These are phyloP conservation scores for Naganishia randhawae DNA, from an alignment of 768 basidiomycete genomes.

Conservation along the genomic window DNA sequence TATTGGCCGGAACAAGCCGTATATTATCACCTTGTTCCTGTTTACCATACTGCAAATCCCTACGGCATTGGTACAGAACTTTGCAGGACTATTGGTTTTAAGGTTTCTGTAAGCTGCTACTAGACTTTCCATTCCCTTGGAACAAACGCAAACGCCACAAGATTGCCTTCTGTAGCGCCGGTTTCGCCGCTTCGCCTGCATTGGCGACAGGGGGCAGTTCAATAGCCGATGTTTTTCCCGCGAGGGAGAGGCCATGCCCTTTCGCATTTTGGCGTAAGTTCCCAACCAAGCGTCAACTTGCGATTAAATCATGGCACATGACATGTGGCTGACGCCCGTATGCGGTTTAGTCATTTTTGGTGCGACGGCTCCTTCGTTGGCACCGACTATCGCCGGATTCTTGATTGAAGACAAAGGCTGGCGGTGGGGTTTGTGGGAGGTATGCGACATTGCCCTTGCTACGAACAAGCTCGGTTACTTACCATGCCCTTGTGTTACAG, in stretches of 20 bases:
- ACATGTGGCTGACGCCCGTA: not conserved
- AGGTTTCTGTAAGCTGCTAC: conserved; percentile 36
- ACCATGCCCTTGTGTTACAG: not conserved
- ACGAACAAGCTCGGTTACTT: not conserved
- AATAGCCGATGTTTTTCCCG: not conserved
- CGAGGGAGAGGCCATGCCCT: not conserved
- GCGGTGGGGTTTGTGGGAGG: conserved; percentile 50
- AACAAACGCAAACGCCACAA: no score
- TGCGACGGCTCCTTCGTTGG: conserved; percentile 44
- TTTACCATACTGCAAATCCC: conserved; percentile 51
- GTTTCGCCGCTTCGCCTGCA: conserved; percentile 49
- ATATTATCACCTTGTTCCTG: conserved; percentile 48
- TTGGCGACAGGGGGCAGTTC: conserved; percentile 48
- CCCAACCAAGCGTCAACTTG: not conserved
- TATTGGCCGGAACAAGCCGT: conserved; percentile 49
- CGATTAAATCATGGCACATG: not conserved
- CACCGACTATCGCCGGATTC: conserved; percentile 46
- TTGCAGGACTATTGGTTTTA: conserved; percentile 44
- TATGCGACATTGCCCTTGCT: conserved; percentile 45
- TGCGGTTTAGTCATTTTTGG: conserved; percentile 29
- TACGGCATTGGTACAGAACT: conserved; percentile 41
- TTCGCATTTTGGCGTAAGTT: not conserved
- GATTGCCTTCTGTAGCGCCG: conserved; percentile 29
- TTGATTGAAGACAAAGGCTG: conserved; percentile 31
- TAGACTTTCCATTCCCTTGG: not conserved